Conservation (phyloP, 1,284 basidiomycete genomes). For the Meripilus lineatus region DNA sequence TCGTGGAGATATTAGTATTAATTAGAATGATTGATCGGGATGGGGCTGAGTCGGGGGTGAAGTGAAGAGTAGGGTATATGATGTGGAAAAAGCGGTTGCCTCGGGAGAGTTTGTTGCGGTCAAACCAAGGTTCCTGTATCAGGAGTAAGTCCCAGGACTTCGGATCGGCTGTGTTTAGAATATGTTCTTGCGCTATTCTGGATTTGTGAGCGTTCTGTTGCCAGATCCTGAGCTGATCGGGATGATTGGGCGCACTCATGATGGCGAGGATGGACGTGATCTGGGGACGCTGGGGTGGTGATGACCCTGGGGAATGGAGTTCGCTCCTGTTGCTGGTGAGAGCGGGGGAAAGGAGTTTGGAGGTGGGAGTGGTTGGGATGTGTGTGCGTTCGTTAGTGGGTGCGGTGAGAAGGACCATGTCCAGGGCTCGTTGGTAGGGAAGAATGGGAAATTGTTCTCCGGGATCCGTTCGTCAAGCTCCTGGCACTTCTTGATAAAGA, state of each 20-base stretch:
- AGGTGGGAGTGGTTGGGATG: not conserved
- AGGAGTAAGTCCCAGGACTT: slow-evolving; percentile 2
- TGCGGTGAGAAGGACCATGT: not conserved
- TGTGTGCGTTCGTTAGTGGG: not conserved
- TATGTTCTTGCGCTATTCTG: not conserved
- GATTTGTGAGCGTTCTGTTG: slow-evolving; percentile 4
- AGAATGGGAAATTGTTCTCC: not conserved
- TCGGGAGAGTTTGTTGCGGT: not conserved
- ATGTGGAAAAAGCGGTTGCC: not conserved
- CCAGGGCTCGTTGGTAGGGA: not conserved
- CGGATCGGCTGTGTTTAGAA: not conserved
- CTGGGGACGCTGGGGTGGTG: too few species aligned
- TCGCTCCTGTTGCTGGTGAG: not conserved
- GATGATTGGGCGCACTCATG: not conserved
- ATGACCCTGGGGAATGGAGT: too few species aligned
- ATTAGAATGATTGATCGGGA: slow-evolving; percentile 2
- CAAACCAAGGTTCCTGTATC: slow-evolving; percentile 7
- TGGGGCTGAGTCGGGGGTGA: not conserved
- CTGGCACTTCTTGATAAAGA: not conserved
- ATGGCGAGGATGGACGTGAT: not conserved
- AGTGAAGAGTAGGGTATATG: slow-evolving; percentile 4
- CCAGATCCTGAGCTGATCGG: not conserved
- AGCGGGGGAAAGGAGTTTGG: not conserved
- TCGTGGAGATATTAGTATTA: slow-evolving; percentile 1
- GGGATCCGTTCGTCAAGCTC: not conserved